These are phyloP conservation scores for Diaporthe batatas DNA, from an alignment of 2,329 filamentous ascomycete genomes.

Conservation along the genomic window DNA sequence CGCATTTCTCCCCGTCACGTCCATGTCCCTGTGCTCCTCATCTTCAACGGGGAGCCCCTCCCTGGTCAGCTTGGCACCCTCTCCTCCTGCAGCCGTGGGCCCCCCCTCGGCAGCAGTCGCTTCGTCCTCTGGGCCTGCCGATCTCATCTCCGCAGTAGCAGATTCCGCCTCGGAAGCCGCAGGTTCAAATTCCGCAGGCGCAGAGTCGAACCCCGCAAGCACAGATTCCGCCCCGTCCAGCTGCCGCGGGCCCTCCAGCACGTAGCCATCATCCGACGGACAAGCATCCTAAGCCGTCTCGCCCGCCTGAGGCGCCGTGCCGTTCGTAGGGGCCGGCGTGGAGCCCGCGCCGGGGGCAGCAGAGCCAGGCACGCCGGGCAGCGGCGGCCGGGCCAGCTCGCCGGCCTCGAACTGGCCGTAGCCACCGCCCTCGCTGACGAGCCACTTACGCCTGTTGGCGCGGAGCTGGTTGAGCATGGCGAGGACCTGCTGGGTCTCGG, in stretches of 20 bases:
- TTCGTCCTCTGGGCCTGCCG: too few species aligned
- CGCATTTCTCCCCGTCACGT: too few species aligned
- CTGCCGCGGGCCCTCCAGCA: neutral
- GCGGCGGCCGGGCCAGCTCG: constrained; percentile 26
- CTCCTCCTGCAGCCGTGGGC: neutral
- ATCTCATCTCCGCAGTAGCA: too few species aligned
- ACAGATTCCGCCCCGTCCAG: neutral
- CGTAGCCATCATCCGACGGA: neutral
- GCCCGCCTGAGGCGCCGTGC: constrained; percentile 10
- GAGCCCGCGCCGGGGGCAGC: neutral
- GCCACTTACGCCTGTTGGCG: constrained; percentile 44
- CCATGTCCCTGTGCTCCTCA: too few species aligned
- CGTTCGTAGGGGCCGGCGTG: constrained; percentile 8
- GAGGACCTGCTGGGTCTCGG: constrained; percentile 54
- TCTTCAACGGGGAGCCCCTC: too few species aligned
- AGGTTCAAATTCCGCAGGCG: too few species aligned
- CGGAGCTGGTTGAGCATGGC: constrained; percentile 51
- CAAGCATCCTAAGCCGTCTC: constrained; percentile 11
- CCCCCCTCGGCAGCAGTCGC: too few species aligned
- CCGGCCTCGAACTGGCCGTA: constrained; percentile 46
- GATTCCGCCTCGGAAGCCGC: too few species aligned
- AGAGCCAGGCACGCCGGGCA: neutral
- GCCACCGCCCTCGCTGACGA: constrained; percentile 44
- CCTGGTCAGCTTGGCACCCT: neutral
- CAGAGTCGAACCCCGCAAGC: too few species aligned